phyloP scores from a whole-genome alignment of 2,329 filamentous ascomycete genomes.

The Colletotrichum higginsianum region DNA sequence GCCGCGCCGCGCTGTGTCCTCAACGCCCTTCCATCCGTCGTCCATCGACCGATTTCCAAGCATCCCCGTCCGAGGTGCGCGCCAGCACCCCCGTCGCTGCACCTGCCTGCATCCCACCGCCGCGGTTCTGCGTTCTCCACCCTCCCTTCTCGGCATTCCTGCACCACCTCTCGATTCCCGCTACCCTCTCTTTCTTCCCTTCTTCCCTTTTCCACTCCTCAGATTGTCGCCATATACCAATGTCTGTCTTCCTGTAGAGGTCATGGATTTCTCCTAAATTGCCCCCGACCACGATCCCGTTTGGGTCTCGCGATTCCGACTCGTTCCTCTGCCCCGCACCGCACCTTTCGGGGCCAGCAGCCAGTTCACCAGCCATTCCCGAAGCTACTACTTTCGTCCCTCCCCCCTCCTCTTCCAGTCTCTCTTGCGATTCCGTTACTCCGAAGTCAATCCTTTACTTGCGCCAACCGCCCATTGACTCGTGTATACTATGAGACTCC shows the following conservation, averaged over 20 bases:
- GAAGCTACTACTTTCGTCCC: constrained; percentile 13
- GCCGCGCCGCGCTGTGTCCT: constrained; percentile 17
- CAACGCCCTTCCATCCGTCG: constrained; percentile 35
- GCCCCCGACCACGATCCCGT: constrained; percentile 34
- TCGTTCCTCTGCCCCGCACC: constrained; percentile 35
- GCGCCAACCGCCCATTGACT: constrained; percentile 30
- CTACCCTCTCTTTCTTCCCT: background rate
- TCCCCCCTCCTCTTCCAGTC: background rate
- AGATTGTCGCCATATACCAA: constrained; percentile 22
- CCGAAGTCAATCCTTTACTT: constrained; percentile 27
- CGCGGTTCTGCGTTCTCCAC: constrained; percentile 42
- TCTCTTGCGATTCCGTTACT: background rate
- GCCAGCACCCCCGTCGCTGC: constrained; percentile 22
- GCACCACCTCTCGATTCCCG: constrained; percentile 27
- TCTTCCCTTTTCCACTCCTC: constrained; percentile 9
- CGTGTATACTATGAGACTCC: constrained; percentile 71
- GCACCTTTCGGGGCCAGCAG: constrained; percentile 35
- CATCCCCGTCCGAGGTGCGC: constrained; percentile 37
- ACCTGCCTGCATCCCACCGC: constrained; percentile 37
- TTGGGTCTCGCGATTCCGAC: constrained; percentile 42
- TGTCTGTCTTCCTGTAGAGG: constrained; percentile 17
- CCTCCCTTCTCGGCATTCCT: constrained; percentile 39
- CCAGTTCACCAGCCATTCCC: constrained; percentile 28
- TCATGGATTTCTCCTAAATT: constrained; percentile 39
- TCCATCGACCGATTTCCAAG: constrained; percentile 41